Conservation (phyloP, 495 filamentous ascomycete genomes). For the Xylaria flabelliformis region DNA sequence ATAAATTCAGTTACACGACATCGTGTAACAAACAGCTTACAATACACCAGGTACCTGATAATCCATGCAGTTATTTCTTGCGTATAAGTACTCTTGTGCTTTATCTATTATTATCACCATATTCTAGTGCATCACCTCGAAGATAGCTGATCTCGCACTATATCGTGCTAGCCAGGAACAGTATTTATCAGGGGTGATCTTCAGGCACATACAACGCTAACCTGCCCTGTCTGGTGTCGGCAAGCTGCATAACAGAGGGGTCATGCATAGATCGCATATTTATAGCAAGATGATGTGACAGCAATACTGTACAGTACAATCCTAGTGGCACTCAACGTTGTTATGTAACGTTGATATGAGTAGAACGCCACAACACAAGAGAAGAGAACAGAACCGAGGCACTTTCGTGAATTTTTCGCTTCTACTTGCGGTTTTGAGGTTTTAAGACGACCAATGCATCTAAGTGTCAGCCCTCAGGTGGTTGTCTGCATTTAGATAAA, state of each 20-base stretch:
- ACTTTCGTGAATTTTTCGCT: not conserved
- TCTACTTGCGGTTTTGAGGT: conserved; percentile 4
- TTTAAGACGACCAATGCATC: not conserved
- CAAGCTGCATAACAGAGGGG: conserved; percentile 1
- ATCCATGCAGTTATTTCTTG: not conserved
- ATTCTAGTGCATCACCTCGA: not conserved
- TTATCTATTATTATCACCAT: conserved; percentile 12
- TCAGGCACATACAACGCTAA: conserved; percentile 26
- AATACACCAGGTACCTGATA: not conserved
- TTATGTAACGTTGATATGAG: not conserved
- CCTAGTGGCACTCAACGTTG: not conserved
- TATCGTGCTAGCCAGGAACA: not conserved
- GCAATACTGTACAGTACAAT: conserved; percentile 14
- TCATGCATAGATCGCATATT: conserved; percentile 23
- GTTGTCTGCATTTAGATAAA: not conserved
- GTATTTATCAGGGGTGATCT: conserved; percentile 10
- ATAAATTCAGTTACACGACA: not conserved
- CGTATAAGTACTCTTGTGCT: not conserved
- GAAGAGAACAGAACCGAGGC: not conserved
- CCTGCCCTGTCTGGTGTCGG: not conserved
- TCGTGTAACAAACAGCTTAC: not conserved
- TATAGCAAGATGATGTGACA: conserved; percentile 25
- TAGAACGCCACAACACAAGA: not conserved
- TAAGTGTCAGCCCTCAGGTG: not conserved
- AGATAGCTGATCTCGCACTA: conserved; percentile 5